phyloP scores from a whole-genome alignment of 768 basidiomycete genomes.

The Melanogaster broomeanus region DNA sequence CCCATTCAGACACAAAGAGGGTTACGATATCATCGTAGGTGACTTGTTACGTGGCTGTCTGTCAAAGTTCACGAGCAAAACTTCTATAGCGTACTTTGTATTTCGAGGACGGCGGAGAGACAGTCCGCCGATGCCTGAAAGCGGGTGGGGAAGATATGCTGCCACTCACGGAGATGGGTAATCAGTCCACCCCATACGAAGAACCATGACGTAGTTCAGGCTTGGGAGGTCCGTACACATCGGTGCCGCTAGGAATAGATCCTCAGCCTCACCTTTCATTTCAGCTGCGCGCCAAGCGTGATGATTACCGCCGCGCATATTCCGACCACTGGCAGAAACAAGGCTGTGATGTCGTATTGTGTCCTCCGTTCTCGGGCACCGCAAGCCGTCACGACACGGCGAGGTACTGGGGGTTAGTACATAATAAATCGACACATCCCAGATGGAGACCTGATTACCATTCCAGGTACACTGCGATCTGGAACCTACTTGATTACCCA shows the following conservation, averaged over 20 bases:
- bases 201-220: conserved; percentile 21
- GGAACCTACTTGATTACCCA: conserved; percentile 48
- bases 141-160: conserved; percentile 37
- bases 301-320: conserved; percentile 35
- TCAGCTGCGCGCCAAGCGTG: conserved; percentile 33
- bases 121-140: conserved; percentile 18
- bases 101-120: conserved; percentile 40
- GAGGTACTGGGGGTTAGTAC: conserved; percentile 34
- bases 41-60: not conserved
- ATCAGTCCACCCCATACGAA: conserved; percentile 28
- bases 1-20: conserved; percentile 37
- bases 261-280: not conserved
- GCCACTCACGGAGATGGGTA: conserved; percentile 40
- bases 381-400: conserved; percentile 40
- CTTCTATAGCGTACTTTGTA: conserved; percentile 35
- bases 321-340: conserved; percentile 40
- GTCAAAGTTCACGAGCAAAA: not conserved
- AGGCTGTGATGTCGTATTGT: conserved; percentile 41
- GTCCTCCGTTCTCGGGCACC: conserved; percentile 35
- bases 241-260: not conserved
- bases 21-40: conserved; percentile 33
- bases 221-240: conserved; percentile 30
- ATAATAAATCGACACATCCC: not conserved
- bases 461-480: conserved; percentile 41
- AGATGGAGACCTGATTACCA: not conserved